These are phyloP conservation scores for Leccinum subrobustum DNA, from an alignment of 1,284 basidiomycete species.

Conservation along the genomic window DNA sequence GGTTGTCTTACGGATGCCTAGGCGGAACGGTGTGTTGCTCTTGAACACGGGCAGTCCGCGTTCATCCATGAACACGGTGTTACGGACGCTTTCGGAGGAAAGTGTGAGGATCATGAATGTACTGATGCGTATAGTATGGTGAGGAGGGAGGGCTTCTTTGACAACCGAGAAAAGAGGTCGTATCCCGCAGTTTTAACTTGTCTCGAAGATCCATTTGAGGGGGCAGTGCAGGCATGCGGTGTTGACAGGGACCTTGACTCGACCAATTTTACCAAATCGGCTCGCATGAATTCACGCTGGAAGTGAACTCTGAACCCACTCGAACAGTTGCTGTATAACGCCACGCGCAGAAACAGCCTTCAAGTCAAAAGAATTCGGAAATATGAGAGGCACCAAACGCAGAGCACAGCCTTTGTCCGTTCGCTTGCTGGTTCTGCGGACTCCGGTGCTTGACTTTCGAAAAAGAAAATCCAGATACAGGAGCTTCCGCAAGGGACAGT, in stretches of 20 bases:
- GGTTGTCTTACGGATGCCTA: constrained; percentile 27
- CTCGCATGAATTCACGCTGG: background rate
- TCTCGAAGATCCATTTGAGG: background rate
- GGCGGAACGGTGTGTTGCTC: constrained; percentile 26
- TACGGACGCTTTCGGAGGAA: constrained; percentile 23
- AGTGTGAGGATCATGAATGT: constrained; percentile 28
- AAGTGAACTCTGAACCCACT: background rate
- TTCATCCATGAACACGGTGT: constrained; percentile 30
- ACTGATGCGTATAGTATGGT: background rate
- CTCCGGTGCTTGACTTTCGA: background rate
- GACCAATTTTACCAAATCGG: background rate
- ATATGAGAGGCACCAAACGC: too few relatives aligned
- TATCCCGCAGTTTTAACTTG: constrained; percentile 10
- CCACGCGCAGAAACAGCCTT: background rate
- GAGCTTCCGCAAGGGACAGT: background rate
- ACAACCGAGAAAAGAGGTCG: background rate
- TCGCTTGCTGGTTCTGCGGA: background rate
- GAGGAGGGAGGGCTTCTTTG: background rate
- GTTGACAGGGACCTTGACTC: background rate
- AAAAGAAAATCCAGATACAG: background rate
- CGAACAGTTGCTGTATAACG: background rate
- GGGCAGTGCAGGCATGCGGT: background rate
- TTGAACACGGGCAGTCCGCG: constrained; percentile 23
- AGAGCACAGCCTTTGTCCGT: background rate
- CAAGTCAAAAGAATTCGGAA: background rate